These are phyloP conservation scores for Dothiorella sarmentorum DNA, from an alignment of 2,329 filamentous ascomycete species.

Conservation along the genomic window DNA sequence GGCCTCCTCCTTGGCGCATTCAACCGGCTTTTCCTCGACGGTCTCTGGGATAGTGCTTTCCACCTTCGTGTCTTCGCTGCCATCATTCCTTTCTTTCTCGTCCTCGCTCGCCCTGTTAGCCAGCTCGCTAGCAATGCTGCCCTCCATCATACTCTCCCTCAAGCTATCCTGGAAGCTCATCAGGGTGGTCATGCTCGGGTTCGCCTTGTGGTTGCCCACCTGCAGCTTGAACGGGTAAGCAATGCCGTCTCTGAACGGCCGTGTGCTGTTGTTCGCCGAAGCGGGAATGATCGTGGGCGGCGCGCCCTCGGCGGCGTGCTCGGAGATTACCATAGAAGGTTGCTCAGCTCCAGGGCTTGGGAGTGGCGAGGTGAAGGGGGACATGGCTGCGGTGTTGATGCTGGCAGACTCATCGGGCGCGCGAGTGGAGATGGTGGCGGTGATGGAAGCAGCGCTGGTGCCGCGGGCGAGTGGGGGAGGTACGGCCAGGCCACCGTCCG, in stretches of 20 bases:
- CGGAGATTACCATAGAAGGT: constrained; percentile 9
- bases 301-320: constrained; percentile 1
- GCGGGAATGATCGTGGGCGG: constrained; percentile 42
- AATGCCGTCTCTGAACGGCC: constrained; percentile 65
- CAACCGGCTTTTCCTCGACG: background rate
- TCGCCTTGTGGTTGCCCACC: constrained; percentile 2
- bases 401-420: background rate
- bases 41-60: too few species aligned
- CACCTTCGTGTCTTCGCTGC: background rate
- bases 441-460: constrained; percentile 7
- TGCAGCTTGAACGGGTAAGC: constrained; percentile 70
- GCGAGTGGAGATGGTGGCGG: constrained; percentile 16
- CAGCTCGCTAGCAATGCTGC: background rate
- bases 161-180: constrained; percentile 16
- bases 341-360: constrained; percentile 7
- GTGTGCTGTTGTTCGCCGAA: constrained; percentile 54
- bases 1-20: background rate
- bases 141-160: background rate
- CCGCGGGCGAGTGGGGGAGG: background rate
- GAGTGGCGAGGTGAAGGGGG: constrained; percentile 8
- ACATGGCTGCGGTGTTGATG: constrained; percentile 2
- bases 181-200: constrained; percentile 8
- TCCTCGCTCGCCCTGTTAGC: background rate
- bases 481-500: constrained; percentile 1
- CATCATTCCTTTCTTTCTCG: constrained; percentile 17